Evolutionary conservation across 1,284 basidiomycete species (phyloP).

Genomic region (Boletellus sp.): DNA sequence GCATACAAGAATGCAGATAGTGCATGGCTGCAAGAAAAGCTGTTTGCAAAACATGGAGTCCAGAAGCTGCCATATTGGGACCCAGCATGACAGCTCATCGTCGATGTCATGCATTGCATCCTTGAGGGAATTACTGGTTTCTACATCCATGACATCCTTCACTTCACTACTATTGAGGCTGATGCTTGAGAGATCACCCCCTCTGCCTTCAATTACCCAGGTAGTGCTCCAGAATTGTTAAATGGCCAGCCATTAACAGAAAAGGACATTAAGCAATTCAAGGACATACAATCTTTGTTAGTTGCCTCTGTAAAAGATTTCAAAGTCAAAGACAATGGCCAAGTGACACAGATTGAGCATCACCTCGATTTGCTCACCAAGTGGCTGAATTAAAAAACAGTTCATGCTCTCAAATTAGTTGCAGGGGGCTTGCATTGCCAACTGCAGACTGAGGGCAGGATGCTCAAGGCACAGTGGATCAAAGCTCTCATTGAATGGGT

Average conservation of each 20-base stretch:
- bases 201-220: not conserved
- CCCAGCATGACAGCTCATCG: not conserved
- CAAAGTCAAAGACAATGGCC: not conserved
- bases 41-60: not conserved
- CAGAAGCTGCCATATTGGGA: slow-evolving; percentile 1
- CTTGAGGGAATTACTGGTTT: not conserved
- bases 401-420: not conserved
- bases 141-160: not conserved
- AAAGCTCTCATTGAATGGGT: slow-evolving; percentile 4
- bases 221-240: not conserved
- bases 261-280: slow-evolving; percentile 1
- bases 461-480: slow-evolving; percentile 3
- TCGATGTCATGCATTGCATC: slow-evolving; percentile 1
- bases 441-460: not conserved
- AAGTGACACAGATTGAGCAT: not conserved
- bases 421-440: not conserved
- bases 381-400: not conserved
- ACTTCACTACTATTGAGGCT: not conserved
- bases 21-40: not conserved
- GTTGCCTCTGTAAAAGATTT: not conserved
- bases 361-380: slow-evolving; percentile 1
- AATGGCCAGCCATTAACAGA: not conserved
- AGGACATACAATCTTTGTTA: slow-evolving; percentile 1
- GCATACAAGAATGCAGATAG: slow-evolving; percentile 16
- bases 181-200: not conserved